A percentile compares a stretch with the other conserved stretches of the same genome.
These are phyloP conservation scores for Drechslerella dactyloides DNA, from an alignment of 2,329 filamentous ascomycete species.

Conservation along the genomic window DNA sequence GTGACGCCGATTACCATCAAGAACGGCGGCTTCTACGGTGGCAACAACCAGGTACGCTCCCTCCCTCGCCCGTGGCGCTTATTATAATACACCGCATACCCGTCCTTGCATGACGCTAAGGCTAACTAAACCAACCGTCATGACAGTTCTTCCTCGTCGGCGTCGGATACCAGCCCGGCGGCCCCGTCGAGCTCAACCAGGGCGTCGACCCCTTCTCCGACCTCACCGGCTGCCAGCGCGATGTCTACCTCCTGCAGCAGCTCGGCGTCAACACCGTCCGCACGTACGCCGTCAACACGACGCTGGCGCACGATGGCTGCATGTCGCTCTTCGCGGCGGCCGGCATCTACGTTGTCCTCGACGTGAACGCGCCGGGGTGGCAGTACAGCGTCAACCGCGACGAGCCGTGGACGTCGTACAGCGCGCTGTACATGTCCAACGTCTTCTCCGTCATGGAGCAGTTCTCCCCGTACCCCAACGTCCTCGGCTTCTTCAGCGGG, in stretches of 20 bases:
- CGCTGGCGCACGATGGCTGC: constrained; percentile 54
- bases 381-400: constrained; percentile 52
- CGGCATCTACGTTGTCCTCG: constrained; percentile 54
- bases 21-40: constrained; percentile 40
- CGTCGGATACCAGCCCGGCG: constrained; percentile 73
- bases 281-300: constrained; percentile 55
- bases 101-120: no score
- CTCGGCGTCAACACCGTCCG: constrained; percentile 61
- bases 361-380: constrained; percentile 46
- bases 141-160: constrained; percentile 69
- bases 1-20: constrained; percentile 45
- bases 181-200: constrained; percentile 62
- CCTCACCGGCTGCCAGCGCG: constrained; percentile 53
- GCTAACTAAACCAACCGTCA: no score
- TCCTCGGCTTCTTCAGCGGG: constrained; percentile 70
- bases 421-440: constrained; percentile 53
- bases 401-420: constrained; percentile 55
- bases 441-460: constrained; percentile 66
- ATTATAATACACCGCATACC: no score
- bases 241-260: constrained; percentile 59
- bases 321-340: constrained; percentile 55
- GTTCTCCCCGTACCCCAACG: constrained; percentile 71
- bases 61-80: no score
- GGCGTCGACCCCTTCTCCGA: constrained; percentile 54
- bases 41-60: constrained; percentile 30